These are phyloP conservation scores for Tephrocybe sp. DNA, from an alignment of 768 basidiomycete species.

Conservation along the genomic window DNA sequence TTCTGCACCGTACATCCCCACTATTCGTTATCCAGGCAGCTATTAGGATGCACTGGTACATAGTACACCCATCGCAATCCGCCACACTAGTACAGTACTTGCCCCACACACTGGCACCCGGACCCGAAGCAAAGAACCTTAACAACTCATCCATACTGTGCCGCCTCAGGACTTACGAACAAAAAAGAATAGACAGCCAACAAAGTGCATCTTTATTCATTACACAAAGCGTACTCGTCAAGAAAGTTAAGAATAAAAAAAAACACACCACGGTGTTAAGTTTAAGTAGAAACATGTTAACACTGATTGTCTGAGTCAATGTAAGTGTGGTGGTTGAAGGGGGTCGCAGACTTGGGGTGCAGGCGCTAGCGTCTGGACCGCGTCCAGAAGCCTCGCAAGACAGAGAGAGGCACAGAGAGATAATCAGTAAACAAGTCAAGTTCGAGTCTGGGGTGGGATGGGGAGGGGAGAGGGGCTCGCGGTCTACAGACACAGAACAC, in stretches of 20 bases:
- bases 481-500: not conserved
- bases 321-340: not conserved
- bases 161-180: not conserved
- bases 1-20: too few relatives aligned
- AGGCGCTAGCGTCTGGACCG: slow-evolving; percentile 17
- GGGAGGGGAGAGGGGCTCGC: not conserved
- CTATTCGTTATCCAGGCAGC: too few relatives aligned
- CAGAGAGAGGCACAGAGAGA: too few relatives aligned
- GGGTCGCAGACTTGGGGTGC: slow-evolving; percentile 5
- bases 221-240: slow-evolving; percentile 1
- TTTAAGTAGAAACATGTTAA: not conserved
- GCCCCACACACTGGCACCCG: too few relatives aligned
- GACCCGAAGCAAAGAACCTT: too few relatives aligned
- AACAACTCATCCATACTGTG: too few relatives aligned
- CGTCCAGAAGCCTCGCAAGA: slow-evolving; percentile 10
- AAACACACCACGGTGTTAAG: not conserved
- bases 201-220: slow-evolving; percentile 6
- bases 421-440: too few relatives aligned
- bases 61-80: too few relatives aligned
- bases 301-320: not conserved
- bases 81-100: too few relatives aligned
- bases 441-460: too few relatives aligned
- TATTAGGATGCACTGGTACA: too few relatives aligned
- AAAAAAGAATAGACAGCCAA: not conserved
- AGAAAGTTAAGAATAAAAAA: slow-evolving; percentile 7